Base-by-base conservation (phyloP, 140 eudicot genomes). In the Stevia rebaudiana region DNA sequence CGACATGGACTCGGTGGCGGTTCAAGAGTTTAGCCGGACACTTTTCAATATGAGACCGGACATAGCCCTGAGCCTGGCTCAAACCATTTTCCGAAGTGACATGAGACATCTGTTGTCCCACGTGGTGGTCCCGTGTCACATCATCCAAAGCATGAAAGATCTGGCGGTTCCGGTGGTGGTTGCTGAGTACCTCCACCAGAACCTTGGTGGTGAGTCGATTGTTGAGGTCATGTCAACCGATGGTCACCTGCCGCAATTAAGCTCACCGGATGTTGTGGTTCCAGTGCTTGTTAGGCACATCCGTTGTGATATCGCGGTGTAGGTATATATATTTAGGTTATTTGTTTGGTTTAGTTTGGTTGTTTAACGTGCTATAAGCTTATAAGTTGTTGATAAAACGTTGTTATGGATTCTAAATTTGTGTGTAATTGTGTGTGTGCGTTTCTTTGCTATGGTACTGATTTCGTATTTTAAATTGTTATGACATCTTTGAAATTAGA, bases 241-340 rank as follows among this genome's bases (percentile, higher is more conserved):
- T 12, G 98, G 98, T 59, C 98, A 92, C 61, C 83, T 92, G n/a
- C 98, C 98, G 15, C 98, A 92, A 61, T 58, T 92, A 72, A 92
- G 98, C 82, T 92, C 96, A 11, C 98, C 98, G 0, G 96, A 83
- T 30, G 83, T 85, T 1, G 95, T 88, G 46, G 55, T 92, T 21
- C 98, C 98, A 4, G 92, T 92, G 56, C 69, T 92, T 11, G 82
- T 92, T 23, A 82, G 92, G 53, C 98, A 91, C 69, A 91, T 91
- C 46, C 89, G 90, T 11, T 41, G 72, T 70, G 78, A 87, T 42
- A 91, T 91, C 21, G 68, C 64, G 3, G 80, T 56, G 58, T 84
- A 61, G 71, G n/a, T 65, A 48, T 67, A 23, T 64, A 49, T 67
- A 24, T 67, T 25, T 59, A 52, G 35, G 58, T 60, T 37, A 5